Base-by-base conservation (phyloP, 192 early-diverging fungal species). In the Phycomyces blakesleeanus region DNA sequence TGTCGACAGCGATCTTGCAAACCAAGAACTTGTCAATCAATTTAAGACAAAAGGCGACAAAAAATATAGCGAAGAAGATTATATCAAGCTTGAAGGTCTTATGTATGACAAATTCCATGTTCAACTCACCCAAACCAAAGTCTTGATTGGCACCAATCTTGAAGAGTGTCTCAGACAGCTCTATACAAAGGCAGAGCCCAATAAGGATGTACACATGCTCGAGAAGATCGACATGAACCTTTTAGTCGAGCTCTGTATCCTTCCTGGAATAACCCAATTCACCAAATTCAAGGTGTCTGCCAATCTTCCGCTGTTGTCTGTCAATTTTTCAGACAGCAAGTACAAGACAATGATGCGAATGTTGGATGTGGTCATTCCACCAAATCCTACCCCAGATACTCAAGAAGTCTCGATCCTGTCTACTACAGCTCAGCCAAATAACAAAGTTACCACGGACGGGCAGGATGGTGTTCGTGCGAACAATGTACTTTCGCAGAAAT, bases 61-160 rank as follows among this genome's bases (percentile, higher is more conserved):
- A 22, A 76, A 74, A 11, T 68, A 84, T 22, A 75, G 74, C 0
- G 73, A 71, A 9, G 76, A 81, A 9, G 89, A 93, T 14, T 77
- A 87, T 53, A 68, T 66, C 4, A 77, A 86, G n/a, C 72, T 95
- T 24, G 80, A 89, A 44, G 67, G 59, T 5, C 66, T 87, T 12
- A 82, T 93, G 71, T 94, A 94, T 67, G 93, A 95, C 66, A 82
- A 86, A 51, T 95, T 91, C 68, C 82, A 81, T 26, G 81, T 90
- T 72, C 57, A 80, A 5, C 72, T 95, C 16, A 81, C 78, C 49
- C 75, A 83, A 58, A 85, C 87, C 0, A 89, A 94, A 76, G 76
- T 90, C 27, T 71, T 89, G 20, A 80, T 91, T 55, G 90, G 88
- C 29, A 67, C 68, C 5, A 51, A 67, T 27, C 37, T 60, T 18